Evolutionary conservation across 345 rosid genomes (phyloP).

Genomic region (Murraya koenigii): DNA sequence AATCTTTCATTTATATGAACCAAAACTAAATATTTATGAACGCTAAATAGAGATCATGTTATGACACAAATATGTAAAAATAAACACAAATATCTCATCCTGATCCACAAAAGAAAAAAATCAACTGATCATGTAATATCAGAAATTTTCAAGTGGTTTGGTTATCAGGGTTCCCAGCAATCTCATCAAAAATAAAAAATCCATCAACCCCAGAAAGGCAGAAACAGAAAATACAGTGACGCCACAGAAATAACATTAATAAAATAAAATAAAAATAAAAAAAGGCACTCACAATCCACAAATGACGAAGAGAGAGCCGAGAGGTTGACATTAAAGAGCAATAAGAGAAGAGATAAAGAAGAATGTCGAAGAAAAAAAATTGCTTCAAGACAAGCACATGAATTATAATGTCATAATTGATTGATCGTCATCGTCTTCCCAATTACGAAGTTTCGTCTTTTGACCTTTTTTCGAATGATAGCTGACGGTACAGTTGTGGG

Average conservation of each 20-base stretch:
- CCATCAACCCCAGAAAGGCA: background rate
- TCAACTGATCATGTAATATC: background rate
- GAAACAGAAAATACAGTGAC: background rate
- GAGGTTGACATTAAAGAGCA: too few species aligned
- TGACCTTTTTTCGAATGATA: too few species aligned
- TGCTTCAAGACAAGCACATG: background rate
- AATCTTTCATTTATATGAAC: background rate
- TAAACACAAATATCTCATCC: background rate
- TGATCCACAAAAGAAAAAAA: background rate
- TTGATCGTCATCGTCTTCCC: background rate
- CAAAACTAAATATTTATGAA: background rate
- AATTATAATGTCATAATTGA: background rate
- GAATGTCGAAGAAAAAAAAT: background rate
- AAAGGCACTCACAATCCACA: background rate
- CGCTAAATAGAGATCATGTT: background rate
- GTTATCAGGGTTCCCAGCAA: background rate
- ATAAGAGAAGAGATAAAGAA: constrained; percentile 3
- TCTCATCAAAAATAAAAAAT: background rate
- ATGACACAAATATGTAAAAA: background rate
- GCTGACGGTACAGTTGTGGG: background rate
- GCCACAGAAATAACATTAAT: background rate
- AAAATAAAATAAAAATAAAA: too few species aligned
- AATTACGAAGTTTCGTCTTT: constrained; percentile 3
- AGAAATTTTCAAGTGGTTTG: background rate
- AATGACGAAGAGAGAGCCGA: background rate